These are phyloP conservation scores for Aspergillus diversus DNA, from an alignment of 495 filamentous ascomycete species.

Conservation along the genomic window DNA sequence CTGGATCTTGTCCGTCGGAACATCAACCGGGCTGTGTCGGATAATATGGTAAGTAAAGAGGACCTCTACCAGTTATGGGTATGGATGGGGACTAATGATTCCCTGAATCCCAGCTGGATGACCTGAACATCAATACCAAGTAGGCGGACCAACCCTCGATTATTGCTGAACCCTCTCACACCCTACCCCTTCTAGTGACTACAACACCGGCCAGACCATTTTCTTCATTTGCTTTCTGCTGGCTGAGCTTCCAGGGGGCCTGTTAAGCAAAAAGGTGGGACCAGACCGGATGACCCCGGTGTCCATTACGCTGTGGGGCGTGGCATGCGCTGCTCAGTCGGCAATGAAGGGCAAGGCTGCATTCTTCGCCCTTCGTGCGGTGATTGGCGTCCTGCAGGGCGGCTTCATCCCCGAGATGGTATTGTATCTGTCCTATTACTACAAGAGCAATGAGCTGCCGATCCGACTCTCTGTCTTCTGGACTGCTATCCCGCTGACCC, in stretches of 20 bases:
- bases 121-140: constrained; percentile 7
- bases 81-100: background rate
- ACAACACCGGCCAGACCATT: constrained; percentile 56
- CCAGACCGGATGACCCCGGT: constrained; percentile 74
- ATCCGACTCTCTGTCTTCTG: constrained; percentile 56
- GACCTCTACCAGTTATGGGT: background rate
- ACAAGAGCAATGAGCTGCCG: constrained; percentile 54
- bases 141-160: background rate
- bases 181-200: background rate
- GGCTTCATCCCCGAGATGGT: constrained; percentile 49
- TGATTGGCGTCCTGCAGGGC: constrained; percentile 67
- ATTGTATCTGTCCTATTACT: constrained; percentile 58
- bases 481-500: constrained; percentile 29
- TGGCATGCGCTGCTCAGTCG: constrained; percentile 61
- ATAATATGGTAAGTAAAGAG: constrained; percentile 2
- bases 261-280: constrained; percentile 60
- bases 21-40: constrained; percentile 9
- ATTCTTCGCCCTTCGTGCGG: constrained; percentile 59
- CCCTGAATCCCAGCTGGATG: background rate
- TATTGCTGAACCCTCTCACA: background rate
- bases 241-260: constrained; percentile 64
- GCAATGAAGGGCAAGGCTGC: constrained; percentile 56
- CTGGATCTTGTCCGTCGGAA: constrained; percentile 10
- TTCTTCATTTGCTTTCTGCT: constrained; percentile 38
- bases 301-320: constrained; percentile 68